These are phyloP conservation scores for Articulospora tetracladia DNA, from an alignment of 495 filamentous ascomycete genomes.

Conservation along the genomic window DNA sequence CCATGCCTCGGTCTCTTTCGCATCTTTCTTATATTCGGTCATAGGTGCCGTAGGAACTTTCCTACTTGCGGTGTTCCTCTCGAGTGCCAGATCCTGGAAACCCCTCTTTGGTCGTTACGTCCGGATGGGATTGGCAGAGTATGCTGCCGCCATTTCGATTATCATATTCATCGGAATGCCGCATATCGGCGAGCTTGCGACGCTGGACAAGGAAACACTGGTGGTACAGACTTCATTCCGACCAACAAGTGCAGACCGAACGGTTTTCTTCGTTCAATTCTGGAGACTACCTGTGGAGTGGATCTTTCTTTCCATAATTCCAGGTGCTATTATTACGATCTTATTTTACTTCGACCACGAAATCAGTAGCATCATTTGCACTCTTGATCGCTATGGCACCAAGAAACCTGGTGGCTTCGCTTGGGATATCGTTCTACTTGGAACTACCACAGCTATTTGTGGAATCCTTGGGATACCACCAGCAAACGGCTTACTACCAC, in stretches of 20 bases:
- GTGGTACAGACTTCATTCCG: conserved; percentile 54
- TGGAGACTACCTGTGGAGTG: conserved; percentile 60
- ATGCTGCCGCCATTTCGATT: conserved; percentile 69
- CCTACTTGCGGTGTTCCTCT: conserved; percentile 61
- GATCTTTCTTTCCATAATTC: conserved; percentile 62
- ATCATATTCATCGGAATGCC: conserved; percentile 66
- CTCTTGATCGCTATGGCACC: conserved; percentile 62
- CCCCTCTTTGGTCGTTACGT: conserved; percentile 64
- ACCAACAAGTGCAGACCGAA: conserved; percentile 54
- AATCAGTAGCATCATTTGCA: conserved; percentile 73
- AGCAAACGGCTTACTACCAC: conserved; percentile 65
- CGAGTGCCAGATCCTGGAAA: conserved; percentile 60
- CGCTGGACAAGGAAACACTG: conserved; percentile 59
- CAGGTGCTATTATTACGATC: conserved; percentile 62
- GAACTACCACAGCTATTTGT: conserved; percentile 65
- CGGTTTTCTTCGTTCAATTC: conserved; percentile 60
- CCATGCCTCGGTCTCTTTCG: conserved; percentile 55
- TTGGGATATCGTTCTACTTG: conserved; percentile 66
- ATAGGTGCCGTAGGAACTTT: conserved; percentile 69
- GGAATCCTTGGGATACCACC: conserved; percentile 68
- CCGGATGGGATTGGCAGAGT: conserved; percentile 62
- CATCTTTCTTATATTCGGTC: conserved; percentile 66
- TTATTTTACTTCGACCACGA: conserved; percentile 77
- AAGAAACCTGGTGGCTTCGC: conserved; percentile 65
- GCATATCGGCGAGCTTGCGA: conserved; percentile 58